Evolutionary conservation across 495 filamentous ascomycete species (phyloP).

Genomic region (Hypoxylon intermedium): DNA sequence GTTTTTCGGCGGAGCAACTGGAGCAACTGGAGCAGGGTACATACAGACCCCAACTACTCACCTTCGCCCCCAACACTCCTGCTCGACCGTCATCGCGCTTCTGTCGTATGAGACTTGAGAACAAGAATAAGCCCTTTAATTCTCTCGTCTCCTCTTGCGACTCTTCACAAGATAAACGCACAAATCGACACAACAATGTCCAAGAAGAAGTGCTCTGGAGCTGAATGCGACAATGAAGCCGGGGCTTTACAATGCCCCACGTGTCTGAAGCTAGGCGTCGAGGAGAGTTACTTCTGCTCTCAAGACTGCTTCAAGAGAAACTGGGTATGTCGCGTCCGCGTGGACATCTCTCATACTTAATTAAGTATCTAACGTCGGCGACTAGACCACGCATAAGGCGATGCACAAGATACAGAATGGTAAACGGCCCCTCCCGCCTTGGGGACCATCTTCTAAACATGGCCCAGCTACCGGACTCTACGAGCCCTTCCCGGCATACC

Average conservation of each 20-base stretch:
- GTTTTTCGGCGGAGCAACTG: too few species aligned
- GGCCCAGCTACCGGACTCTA: slow-evolving; percentile 86
- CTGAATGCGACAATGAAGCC: slow-evolving; percentile 83
- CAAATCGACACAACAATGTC: too few species aligned
- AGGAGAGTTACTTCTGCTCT: slow-evolving; percentile 94
- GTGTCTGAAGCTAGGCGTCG: slow-evolving; percentile 83
- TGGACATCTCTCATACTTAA: too few species aligned
- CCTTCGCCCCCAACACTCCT: too few species aligned
- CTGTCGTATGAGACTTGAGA: too few species aligned
- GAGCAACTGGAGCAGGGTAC: too few species aligned
- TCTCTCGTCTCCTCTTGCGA: too few species aligned
- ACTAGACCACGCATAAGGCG: slow-evolving; percentile 79
- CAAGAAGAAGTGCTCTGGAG: slow-evolving; percentile 77
- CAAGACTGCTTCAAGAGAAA: slow-evolving; percentile 99
- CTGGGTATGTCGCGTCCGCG: slow-evolving; percentile 72
- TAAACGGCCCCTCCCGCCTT: slow-evolving; percentile 80
- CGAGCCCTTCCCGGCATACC: slow-evolving; percentile 89
- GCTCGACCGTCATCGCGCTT: too few species aligned
- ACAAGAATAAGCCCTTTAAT: too few species aligned
- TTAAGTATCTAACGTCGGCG: background rate
- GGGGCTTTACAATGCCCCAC: slow-evolving; percentile 90
- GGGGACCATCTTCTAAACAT: slow-evolving; percentile 80
- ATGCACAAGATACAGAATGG: slow-evolving; percentile 72
- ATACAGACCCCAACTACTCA: too few species aligned
- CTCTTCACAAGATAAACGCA: too few species aligned